These are phyloP conservation scores for Haberlea rhodopensis DNA, from an alignment of 257 asterid species.

Conservation along the genomic window DNA sequence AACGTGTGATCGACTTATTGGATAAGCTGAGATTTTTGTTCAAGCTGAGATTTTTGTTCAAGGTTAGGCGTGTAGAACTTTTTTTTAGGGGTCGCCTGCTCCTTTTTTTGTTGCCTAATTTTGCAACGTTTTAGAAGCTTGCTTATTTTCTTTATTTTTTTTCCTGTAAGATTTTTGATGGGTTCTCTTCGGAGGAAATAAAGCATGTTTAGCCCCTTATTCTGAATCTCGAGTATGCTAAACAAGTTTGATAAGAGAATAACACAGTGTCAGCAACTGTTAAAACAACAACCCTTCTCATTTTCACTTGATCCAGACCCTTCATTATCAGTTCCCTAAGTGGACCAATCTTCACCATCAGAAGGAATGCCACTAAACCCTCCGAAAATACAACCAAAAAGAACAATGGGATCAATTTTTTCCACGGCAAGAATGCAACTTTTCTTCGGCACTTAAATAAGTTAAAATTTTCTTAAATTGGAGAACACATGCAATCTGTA, in stretches of 20 bases:
- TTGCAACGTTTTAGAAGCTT: no score
- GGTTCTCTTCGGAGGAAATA: no score
- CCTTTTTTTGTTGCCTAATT: no score
- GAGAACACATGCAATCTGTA: conserved; percentile 8
- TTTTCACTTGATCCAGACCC: no score
- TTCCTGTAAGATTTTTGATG: no score
- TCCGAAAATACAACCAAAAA: conserved; percentile 67
- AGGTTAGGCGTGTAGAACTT: no score
- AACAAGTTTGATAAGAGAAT: conserved; percentile 63
- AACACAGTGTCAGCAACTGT: conserved; percentile 74
- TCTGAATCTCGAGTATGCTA: conserved; percentile 87
- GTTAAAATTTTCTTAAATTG: conserved; percentile 16
- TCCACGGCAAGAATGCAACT: conserved; percentile 7
- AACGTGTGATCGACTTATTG: no score
- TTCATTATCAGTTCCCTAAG: no score
- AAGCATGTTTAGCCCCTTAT: conserved; percentile 93
- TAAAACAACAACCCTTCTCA: conserved; percentile 80
- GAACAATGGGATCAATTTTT: conserved; percentile 82
- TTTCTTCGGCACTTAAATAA: conserved; percentile 13
- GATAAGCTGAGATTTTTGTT: no score
- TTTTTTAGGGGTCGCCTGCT: no score
- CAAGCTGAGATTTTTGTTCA: no score
- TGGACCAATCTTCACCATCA: conserved; percentile 90
- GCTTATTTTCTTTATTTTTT: no score
- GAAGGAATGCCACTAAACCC: conserved; percentile 72